Base-by-base conservation (phyloP, 2,329 filamentous ascomycete species). In the Chrysoporthe deuterocubensis region DNA sequence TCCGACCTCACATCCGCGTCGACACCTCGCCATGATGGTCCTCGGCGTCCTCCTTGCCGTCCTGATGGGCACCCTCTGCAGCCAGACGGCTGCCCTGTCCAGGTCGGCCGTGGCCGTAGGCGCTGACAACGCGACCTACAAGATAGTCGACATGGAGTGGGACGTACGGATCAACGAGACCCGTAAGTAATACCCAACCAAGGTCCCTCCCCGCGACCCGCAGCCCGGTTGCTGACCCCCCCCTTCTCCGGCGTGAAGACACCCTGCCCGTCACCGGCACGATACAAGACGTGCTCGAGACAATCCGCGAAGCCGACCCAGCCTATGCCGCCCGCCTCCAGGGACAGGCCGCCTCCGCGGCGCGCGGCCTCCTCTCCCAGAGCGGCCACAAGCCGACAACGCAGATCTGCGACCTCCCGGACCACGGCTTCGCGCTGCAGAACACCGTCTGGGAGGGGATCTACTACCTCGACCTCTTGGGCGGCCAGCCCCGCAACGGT, bases 381-480 rank as follows among this genome's bases (percentile, higher is more conserved):
- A 21, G 50, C 50, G 26, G 21, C 50, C 50, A 26, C 21, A 32
- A 54, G 6, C 21, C 50, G 21, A 54, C 50, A 21, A 54, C 21
- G 13, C 50, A 54, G 50, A 26, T 54, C 21, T 54, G 50, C 50
- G 21, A 5, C 18, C 21, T 54, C 11, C 50, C 50, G 14, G 50
- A 21, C 26, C 50, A 14, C 26, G 26, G 3, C 13, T 2, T 2
- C 50, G 50, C 50, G 6, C 26, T 14, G 11, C 50, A 32, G 50
- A 9, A 6, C 16, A 14, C 18, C 9, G 16, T 69, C 66, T 34
- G 40, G 40, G 44, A 62, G 4, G 69, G 69, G 26, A 68, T 73
- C 43, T 54, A 34, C 11, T 66, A 74, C 64, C 70, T 74, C 5
- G 44, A 64, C 1, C 13, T 32, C 1, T 32, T 73, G 4, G 11